These are phyloP conservation scores for Agrostemma githago DNA, from an alignment of 148 eudicot species.

Conservation along the genomic window DNA sequence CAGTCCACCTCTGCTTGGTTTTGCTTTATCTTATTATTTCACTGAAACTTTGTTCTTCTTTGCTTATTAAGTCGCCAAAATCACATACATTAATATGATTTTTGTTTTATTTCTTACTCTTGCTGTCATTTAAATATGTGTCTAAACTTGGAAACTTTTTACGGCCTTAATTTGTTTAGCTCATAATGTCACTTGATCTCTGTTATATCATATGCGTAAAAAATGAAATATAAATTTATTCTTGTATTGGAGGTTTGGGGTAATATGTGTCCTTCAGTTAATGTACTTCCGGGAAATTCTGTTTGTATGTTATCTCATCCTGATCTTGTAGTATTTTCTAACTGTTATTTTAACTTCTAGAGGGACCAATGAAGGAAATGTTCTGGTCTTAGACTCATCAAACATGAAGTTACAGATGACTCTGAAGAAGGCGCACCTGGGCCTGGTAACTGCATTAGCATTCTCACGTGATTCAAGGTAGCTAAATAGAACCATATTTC, in stretches of 20 bases:
- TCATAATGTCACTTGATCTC: neutral
- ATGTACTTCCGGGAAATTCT: neutral
- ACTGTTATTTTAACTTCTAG: slow-evolving; percentile 35
- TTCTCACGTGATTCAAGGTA: slow-evolving; percentile 87
- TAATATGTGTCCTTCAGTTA: neutral
- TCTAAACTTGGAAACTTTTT: neutral
- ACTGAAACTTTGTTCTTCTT: neutral
- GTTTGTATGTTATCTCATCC: neutral
- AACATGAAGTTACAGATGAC: slow-evolving; percentile 48
- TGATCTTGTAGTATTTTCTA: neutral
- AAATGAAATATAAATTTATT: neutral
- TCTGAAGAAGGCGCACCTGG: slow-evolving; percentile 82
- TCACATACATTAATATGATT: neutral
- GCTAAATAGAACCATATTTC: neutral
- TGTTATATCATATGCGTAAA: neutral
- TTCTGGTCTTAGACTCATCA: slow-evolving; percentile 50
- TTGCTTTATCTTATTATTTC: neutral
- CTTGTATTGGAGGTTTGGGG: neutral
- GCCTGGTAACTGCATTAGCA: slow-evolving; percentile 71
- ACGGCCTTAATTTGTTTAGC: neutral
- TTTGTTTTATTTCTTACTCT: neutral
- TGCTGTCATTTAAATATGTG: neutral
- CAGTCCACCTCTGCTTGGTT: neutral
- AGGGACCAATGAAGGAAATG: slow-evolving; percentile 79
- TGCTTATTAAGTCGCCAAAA: neutral